Evolutionary conservation across 106 monocot genomes (phyloP), one percentile per base, ranked within the genome.

Genomic region (Ottelia alismoides): DNA sequence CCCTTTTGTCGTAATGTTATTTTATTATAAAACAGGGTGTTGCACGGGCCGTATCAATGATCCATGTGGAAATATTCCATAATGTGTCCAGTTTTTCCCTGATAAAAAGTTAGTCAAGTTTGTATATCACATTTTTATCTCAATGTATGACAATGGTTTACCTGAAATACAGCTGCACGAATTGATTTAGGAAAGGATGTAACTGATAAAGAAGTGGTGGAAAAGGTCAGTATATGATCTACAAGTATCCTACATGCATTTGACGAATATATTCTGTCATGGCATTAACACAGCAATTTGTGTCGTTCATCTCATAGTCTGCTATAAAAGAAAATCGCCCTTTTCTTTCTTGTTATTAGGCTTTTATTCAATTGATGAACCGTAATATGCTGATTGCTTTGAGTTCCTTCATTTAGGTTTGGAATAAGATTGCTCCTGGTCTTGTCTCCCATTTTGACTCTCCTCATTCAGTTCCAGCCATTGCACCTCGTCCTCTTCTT

Each of bases 351-450:
- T 43, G 16, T 43, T 43, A 43, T 43, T 43, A 16, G 40, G 16
- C 10, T 43, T 7, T 43, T 43, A 43, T 43, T 43, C 40, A 6
- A 7, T 7, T 43, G 40, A 43, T 43, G 40, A 43, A 43, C 40
- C 16, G 40, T 43, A 43, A 7, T 43, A 7, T 43, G 40, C 16
- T 43, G 16, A 43, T 43, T 43, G 6, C 16, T 16, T 43, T 43
- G n/a, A n/a, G 40, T 43, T 43, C 10, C 16, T 43, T 43, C 40
- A 7, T 43, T 43, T 43, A 98, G 98, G 98, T 90, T 2, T 98
- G 98, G 98, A 76, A 83, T 58, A 79, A 77, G 69, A 90, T 98
- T 57, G 90, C 98, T 51, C 98, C 90, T 32, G 98, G 96, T 57
- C 67, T 98, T 29, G 66, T 64, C 24, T 82, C 76, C 25, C 53